These are phyloP conservation scores for Kazachstania bromeliacearum DNA, from an alignment of 805 yeast genomes.

Conservation along the genomic window DNA sequence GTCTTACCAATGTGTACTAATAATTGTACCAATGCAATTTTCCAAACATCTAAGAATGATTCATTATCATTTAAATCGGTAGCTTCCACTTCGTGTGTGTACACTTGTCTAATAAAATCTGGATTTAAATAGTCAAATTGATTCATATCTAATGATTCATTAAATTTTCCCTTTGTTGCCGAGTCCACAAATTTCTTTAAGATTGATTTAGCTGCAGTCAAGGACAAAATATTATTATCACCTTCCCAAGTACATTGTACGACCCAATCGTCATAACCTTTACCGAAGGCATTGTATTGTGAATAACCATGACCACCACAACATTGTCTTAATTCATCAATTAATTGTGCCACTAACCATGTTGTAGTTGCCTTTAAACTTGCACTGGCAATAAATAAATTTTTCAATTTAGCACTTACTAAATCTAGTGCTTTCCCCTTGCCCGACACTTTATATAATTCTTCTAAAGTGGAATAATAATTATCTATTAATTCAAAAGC, in stretches of 20 bases:
- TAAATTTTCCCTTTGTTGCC: conserved; percentile 29
- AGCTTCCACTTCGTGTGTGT: conserved; percentile 17
- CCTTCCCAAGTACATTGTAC: conserved; percentile 99
- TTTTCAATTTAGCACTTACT: conserved; percentile 46
- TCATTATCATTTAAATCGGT: conserved; percentile 26
- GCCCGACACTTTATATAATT: conserved; percentile 45
- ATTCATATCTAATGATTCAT: conserved; percentile 25
- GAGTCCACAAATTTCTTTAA: conserved; percentile 35
- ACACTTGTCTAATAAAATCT: conserved; percentile 16
- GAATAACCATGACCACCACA: conserved; percentile 97
- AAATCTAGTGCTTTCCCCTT: conserved; percentile 35
- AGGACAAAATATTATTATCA: conserved; percentile 79
- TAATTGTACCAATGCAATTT: conserved; percentile 21
- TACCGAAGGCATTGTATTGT: conserved; percentile 84
- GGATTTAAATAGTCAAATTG: conserved; percentile 25
- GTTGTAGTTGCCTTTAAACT: conserved; percentile 84
- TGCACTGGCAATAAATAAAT: conserved; percentile 75
- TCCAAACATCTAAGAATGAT: conserved; percentile 29
- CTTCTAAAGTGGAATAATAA: conserved; percentile 40
- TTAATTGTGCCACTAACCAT: conserved; percentile 71
- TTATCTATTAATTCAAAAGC: conserved; percentile 50
- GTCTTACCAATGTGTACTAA: conserved; percentile 21
- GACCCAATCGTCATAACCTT: conserved; percentile 87
- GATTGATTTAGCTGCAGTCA: conserved; percentile 72
- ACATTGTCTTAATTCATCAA: conserved; percentile 85